Conservation (phyloP, 352 stramenopile species). For the Albugo candida region DNA sequence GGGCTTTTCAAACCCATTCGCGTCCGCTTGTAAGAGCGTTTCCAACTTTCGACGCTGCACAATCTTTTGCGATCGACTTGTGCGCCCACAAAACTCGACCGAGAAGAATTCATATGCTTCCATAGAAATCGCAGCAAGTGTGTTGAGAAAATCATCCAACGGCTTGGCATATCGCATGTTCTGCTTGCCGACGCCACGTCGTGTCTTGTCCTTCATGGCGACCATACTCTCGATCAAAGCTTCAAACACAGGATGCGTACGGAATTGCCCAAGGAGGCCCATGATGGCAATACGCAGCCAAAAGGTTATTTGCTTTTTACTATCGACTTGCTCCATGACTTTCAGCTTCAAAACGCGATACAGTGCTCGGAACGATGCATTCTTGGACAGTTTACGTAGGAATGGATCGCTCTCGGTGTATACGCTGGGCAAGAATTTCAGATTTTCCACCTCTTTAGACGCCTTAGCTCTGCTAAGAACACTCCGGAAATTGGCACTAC, state of each 20-base stretch:
- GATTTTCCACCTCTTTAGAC: constrained; percentile 53
- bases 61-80: constrained; percentile 48
- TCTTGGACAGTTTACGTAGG: constrained; percentile 59
- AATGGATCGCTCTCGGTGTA: constrained; percentile 67
- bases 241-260: constrained; percentile 51
- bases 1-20: too few species aligned
- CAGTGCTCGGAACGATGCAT: constrained; percentile 38
- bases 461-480: constrained; percentile 47
- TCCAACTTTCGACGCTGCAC: constrained; percentile 17
- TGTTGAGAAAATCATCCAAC: constrained; percentile 56
- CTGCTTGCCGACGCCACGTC: constrained; percentile 59
- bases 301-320: constrained; percentile 27
- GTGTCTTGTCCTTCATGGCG: constrained; percentile 65
- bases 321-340: not conserved
- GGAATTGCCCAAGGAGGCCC: constrained; percentile 51
- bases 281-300: constrained; percentile 56
- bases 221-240: constrained; percentile 62
- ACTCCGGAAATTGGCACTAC: constrained; percentile 54
- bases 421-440: constrained; percentile 53
- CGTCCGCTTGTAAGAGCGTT: too few species aligned
- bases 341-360: constrained; percentile 34
- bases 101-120: constrained; percentile 66
- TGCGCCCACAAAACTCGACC: constrained; percentile 47
- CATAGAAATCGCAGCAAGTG: constrained; percentile 33
- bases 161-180: constrained; percentile 66